Evolutionary conservation across 768 basidiomycete species (phyloP), one percentile per base, ranked within the genome.

Genomic region (Cystofilobasidium capitatum): DNA sequence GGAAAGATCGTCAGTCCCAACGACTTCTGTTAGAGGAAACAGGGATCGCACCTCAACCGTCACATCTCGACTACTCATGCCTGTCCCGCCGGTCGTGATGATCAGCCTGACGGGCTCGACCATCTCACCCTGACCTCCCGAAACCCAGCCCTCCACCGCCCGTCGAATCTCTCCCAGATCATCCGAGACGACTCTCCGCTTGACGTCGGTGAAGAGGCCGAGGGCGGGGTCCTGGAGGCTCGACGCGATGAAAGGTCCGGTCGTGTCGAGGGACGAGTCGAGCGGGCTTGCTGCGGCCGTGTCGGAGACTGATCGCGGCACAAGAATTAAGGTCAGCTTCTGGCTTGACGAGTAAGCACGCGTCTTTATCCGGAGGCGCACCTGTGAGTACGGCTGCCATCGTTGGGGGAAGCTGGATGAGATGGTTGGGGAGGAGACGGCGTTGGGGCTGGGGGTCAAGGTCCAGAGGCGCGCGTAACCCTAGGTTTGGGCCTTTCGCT

Each of bases 31-130:
- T 47, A 31, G 12, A 61, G 26, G 26, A 20, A 54, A n/a, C 8
- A 6, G 61, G 33, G 8, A 9, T 33, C 71, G 17, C 58, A 88
- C 90, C 82, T 94, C 89, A 44, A 91, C 91, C 5, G 91, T 94
- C 51, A 80, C 78, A 76, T 94, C 91, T 71, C 87, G 79, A 36
- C 82, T 79, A 0, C 89, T 88, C 73, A 91, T 91, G 9, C 91
- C 91, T 0, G 91, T 94, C 6, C 91, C 91, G 22, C 91, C 91
- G 0, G 88, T 88, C 8, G 88, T 88, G 70, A 94, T 79, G 66
- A 91, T 81, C 82, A 85, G 85, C 74, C 90, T 85, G 17, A 86
- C 76, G 7, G 40, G 22, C 8, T 42, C 26, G 10, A 14, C 39
- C 16, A 51, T n/a, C 29, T 26, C 36, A 17, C n/a, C 9, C 45